Evolutionary conservation across 805 yeast species (phyloP).

Genomic region (Schizosaccharomyces lindneri): DNA sequence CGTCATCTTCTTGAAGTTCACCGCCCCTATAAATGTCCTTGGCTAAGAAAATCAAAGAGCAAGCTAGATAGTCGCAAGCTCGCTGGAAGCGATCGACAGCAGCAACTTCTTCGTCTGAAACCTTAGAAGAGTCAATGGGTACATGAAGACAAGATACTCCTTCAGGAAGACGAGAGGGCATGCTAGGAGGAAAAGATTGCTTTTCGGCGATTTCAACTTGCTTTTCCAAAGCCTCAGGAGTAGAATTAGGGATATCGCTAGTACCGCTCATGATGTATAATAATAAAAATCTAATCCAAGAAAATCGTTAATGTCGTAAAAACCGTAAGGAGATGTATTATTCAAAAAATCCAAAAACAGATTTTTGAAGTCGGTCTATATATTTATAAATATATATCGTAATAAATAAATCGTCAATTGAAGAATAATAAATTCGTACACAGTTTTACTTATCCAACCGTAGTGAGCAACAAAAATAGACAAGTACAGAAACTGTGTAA

Average conservation of each 20-base stretch:
- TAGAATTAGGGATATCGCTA: background rate
- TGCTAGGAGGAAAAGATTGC: background rate
- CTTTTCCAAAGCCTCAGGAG: background rate
- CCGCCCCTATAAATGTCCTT: conserved; percentile 5
- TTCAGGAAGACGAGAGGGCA: background rate
- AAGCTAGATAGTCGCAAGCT: conserved; percentile 7
- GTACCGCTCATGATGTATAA: background rate
- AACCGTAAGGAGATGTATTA: too few species aligned
- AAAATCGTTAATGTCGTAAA: background rate
- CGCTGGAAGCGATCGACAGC: conserved; percentile 6
- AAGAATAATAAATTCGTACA: too few species aligned
- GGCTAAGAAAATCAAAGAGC: conserved; percentile 8
- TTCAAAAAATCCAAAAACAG: too few species aligned
- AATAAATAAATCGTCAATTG: too few species aligned
- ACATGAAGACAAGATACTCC: background rate
- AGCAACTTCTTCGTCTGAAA: background rate
- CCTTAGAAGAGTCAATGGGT: background rate
- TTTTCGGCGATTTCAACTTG: background rate
- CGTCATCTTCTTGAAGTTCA: conserved; percentile 5
- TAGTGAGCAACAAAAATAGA: too few species aligned
- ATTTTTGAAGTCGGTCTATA: too few species aligned
- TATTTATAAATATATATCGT: too few species aligned
- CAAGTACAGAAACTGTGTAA: too few species aligned
- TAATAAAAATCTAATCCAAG: background rate
- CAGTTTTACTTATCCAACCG: too few species aligned